Evolutionary conservation across 805 yeast genomes (phyloP), one percentile per base, ranked within the genome.

Genomic region (Sugiyamaella lignohabitans): DNA sequence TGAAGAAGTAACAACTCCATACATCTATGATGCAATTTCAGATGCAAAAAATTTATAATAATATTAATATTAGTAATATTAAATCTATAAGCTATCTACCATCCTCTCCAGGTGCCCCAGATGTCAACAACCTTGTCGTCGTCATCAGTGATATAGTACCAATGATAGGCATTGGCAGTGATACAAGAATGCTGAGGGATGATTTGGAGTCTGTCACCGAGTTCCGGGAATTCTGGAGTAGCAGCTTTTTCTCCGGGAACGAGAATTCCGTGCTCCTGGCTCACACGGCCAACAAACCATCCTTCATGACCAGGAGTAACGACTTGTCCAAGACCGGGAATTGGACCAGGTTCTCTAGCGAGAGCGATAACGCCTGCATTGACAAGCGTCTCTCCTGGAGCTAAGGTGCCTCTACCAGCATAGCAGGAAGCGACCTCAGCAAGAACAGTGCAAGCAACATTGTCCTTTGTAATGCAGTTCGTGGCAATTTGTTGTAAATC

Each of bases 401-500:
- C 53, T 24, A 64, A 66, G 11, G 62, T 54, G 6, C 80, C 79
- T 59, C 91, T 69, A 1, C 62, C 69, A 2, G 80, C 77, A 56
- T 85, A 85, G 18, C 66, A 61, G 0, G 85, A 78, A 2, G 79
- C 61, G 2, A 82, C 81, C 27, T 79, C 78, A 0, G 83, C 81
- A 19, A 80, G 53, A 2, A 82, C 80, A 20, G 62, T 63, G 20
- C 76, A 66, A 0, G 87, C 73, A 34, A 82, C 70, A 38, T 72
- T 66, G 1, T 66, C 63, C 17, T 60, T 57, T 1, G 64, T 56
- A 11, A 82, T 70, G 53, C 83, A 76, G 0, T 77, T 77, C 0
- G 93, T 85, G 10, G 85, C 74, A n/a, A 79, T 71, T 60, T 85
- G 93, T 59, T 85, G 94, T 45, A 83, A 64, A 59, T 85, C 94